Percentiles rank a stretch among this genome's conserved stretches.
Evolutionary conservation across 768 basidiomycete genomes (phyloP).

Genomic region (Lentinula guzmanii): DNA sequence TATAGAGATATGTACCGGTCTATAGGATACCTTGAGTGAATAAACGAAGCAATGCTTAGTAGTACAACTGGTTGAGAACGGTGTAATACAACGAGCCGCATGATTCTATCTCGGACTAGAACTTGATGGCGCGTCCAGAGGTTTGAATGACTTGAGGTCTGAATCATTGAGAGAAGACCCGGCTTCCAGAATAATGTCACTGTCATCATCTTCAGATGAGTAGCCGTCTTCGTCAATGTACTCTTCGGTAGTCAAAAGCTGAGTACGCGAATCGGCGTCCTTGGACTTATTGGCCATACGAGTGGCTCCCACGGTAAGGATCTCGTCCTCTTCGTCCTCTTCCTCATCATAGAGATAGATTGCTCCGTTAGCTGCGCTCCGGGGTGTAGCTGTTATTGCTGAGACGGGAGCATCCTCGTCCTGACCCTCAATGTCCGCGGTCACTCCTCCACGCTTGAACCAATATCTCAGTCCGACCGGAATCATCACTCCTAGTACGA

Average conservation of each 20-base stretch:
- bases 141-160: neutral
- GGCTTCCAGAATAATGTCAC: slow-evolving; percentile 69
- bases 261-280: slow-evolving; percentile 18
- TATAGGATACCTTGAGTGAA: neutral
- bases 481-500: slow-evolving; percentile 89
- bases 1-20: neutral
- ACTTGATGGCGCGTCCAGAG: neutral
- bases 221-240: slow-evolving; percentile 34
- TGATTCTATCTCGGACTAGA: neutral
- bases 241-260: slow-evolving; percentile 21
- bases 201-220: slow-evolving; percentile 47
- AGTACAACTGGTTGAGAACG: neutral
- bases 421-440: slow-evolving; percentile 17
- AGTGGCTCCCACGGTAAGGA: slow-evolving; percentile 56
- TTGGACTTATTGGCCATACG: slow-evolving; percentile 33
- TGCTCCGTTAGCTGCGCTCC: neutral
- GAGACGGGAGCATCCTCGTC: neutral
- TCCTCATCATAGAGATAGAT: slow-evolving; percentile 19
- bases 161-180: slow-evolving; percentile 48
- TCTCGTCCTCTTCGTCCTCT: slow-evolving; percentile 32
- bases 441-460: slow-evolving; percentile 45
- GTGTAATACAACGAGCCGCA: no score
- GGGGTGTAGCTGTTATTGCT: neutral
- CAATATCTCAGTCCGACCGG: slow-evolving; percentile 86
- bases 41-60: neutral